These are phyloP conservation scores for Oemleria cerasiformis DNA, from an alignment of 306 rosid genomes.

Conservation along the genomic window DNA sequence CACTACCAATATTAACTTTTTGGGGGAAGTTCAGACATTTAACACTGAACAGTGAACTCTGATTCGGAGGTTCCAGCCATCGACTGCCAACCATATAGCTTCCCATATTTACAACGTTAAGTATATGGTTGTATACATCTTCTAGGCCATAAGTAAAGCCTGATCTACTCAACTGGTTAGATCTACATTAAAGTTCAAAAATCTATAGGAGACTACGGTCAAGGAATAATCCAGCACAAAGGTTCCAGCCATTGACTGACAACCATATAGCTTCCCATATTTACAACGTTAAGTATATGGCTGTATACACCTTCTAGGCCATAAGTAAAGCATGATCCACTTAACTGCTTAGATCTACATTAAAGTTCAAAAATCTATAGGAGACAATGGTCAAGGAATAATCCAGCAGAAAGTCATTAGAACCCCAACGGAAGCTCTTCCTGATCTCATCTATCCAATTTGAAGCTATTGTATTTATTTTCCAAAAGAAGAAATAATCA, in stretches of 20 bases:
- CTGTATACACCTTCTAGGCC: background rate
- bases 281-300: background rate
- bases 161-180: too few species aligned
- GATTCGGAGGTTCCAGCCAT: background rate
- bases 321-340: background rate
- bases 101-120: too few species aligned
- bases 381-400: background rate
- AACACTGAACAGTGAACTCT: background rate
- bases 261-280: background rate
- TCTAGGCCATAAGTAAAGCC: too few species aligned
- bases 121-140: too few species aligned
- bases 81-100: background rate
- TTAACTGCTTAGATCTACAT: background rate
- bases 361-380: background rate
- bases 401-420: background rate
- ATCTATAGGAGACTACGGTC: too few species aligned
- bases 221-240: too few species aligned
- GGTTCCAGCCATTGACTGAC: background rate
- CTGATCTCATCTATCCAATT: background rate
- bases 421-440: background rate
- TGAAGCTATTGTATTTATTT: background rate
- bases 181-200: too few species aligned
- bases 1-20: constrained; percentile 23
- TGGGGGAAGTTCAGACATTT: background rate
- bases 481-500: background rate